Conservation (phyloP, 768 basidiomycete genomes). For the Suillus americanus region DNA sequence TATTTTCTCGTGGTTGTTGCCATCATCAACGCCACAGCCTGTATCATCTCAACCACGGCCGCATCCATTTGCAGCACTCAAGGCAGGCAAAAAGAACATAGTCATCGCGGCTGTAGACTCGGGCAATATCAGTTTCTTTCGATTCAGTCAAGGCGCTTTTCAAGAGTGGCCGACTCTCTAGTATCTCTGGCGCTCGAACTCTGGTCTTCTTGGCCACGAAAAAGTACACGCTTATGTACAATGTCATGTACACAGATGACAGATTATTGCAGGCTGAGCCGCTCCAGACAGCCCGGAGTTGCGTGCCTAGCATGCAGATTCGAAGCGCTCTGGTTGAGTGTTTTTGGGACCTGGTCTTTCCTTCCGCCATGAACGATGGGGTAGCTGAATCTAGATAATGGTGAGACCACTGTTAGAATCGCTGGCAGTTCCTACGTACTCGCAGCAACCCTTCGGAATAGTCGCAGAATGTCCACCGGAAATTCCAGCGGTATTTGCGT, state of each 20-base stretch:
- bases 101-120: conserved; percentile 88
- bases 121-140: conserved; percentile 85
- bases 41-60: conserved; percentile 36
- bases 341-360: not conserved
- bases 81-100: conserved; percentile 80
- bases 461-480: not conserved
- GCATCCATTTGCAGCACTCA: conserved; percentile 80
- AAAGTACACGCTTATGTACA: not conserved
- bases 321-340: not conserved
- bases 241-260: not conserved
- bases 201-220: not conserved
- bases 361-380: not conserved
- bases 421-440: not conserved
- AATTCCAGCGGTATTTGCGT: not conserved
- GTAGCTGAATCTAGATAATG: not conserved
- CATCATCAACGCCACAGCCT: conserved; percentile 26
- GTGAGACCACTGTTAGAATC: not conserved
- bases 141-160: conserved; percentile 84
- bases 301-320: not conserved
- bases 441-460: not conserved
- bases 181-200: not conserved
- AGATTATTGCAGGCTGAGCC: not conserved
- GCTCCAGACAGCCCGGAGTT: not conserved
- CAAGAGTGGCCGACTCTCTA: conserved; percentile 65
- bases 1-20: conserved; percentile 25